These are phyloP conservation scores for Xylariaceae sp. DNA, from an alignment of 2,329 filamentous ascomycete species.

Conservation along the genomic window DNA sequence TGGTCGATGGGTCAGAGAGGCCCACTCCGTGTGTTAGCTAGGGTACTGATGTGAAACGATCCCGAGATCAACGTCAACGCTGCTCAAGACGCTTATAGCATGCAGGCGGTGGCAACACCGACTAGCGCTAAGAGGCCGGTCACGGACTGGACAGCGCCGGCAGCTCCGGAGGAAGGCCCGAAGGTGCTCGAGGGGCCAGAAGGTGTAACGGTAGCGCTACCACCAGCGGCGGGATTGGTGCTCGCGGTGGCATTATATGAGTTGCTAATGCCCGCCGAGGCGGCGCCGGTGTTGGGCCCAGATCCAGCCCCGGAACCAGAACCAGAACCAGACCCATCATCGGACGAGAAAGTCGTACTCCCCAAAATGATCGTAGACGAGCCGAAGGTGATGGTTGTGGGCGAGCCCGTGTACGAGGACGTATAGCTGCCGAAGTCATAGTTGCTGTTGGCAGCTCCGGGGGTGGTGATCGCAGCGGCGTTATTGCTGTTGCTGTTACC, in stretches of 20 bases:
- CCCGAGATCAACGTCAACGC: background rate
- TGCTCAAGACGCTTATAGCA: slow-evolving; percentile 21
- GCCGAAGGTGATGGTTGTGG: slow-evolving; percentile 19
- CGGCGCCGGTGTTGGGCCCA: slow-evolving; percentile 1
- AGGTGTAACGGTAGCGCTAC: slow-evolving; percentile 21
- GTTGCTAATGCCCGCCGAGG: slow-evolving; percentile 28
- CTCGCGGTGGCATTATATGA: slow-evolving; percentile 26
- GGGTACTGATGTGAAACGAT: too few species aligned
- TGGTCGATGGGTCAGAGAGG: too few species aligned
- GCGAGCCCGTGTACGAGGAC: slow-evolving; percentile 16
- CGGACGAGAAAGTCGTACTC: background rate
- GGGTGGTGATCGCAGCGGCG: background rate
- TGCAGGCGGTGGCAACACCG: slow-evolving; percentile 24
- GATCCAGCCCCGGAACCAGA: slow-evolving; percentile 1
- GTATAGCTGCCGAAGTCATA: slow-evolving; percentile 8
- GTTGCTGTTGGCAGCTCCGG: background rate
- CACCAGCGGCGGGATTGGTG: slow-evolving; percentile 9
- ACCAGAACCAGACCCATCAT: background rate
- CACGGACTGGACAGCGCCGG: slow-evolving; percentile 18
- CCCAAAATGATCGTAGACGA: slow-evolving; percentile 19
- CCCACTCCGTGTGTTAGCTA: too few species aligned
- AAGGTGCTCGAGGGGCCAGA: slow-evolving; percentile 32
- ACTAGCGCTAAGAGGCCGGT: slow-evolving; percentile 31
- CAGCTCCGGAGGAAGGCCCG: slow-evolving; percentile 23
- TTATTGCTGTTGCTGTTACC: background rate